Evolutionary conservation across 2,329 filamentous ascomycete species (phyloP).

Genomic region (Scedosporium aurantiacum): DNA sequence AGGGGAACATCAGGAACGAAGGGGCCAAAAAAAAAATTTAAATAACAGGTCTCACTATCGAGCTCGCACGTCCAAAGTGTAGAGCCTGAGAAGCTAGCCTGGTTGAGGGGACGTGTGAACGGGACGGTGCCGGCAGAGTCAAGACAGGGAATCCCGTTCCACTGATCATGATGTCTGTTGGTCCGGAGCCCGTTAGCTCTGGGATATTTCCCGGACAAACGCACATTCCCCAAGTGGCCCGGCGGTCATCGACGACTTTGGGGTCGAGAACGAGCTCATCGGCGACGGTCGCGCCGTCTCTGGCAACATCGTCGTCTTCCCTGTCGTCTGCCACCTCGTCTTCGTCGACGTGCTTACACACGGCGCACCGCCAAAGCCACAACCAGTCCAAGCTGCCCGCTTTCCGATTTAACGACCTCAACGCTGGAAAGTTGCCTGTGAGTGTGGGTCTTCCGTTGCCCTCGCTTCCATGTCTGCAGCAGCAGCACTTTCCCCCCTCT

Average conservation of each 20-base stretch:
- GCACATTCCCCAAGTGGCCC: neutral
- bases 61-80: neutral
- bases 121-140: neutral
- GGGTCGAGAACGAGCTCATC: slow-evolving; percentile 4
- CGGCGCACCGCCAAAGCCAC: slow-evolving; percentile 37
- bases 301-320: neutral
- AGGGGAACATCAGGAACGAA: neutral
- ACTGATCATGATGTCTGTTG: slow-evolving; percentile 2
- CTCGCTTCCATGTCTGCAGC: slow-evolving; percentile 5
- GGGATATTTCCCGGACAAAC: neutral
- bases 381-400: slow-evolving; percentile 45
- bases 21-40: neutral
- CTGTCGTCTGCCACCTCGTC: slow-evolving; percentile 1
- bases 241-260: neutral
- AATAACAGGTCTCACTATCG: neutral
- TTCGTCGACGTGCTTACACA: slow-evolving; percentile 2
- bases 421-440: slow-evolving; percentile 11
- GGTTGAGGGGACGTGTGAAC: neutral
- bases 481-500: slow-evolving; percentile 6
- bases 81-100: neutral
- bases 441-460: slow-evolving; percentile 3
- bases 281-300: neutral
- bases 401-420: slow-evolving; percentile 41
- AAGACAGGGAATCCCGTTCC: neutral
- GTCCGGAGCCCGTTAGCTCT: neutral